A percentile compares a stretch with the other conserved stretches of the same genome.
phyloP scores from a whole-genome alignment of 78 protist genomes.

The Pigoraptor vietnamica region DNA sequence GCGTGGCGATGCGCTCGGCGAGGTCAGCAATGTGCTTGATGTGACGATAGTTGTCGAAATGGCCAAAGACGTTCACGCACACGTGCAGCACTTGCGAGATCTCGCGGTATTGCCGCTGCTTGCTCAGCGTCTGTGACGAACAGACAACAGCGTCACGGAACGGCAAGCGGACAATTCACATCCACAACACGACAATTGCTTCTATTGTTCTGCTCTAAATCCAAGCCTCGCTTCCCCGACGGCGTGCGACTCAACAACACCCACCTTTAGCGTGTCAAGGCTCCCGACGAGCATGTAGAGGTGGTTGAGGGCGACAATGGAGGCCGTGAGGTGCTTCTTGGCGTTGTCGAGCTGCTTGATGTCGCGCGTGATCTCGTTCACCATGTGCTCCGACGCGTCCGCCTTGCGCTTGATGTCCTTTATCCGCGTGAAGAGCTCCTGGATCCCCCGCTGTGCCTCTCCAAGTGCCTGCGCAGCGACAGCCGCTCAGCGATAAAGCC shows the following conservation, averaged over 20 bases:
- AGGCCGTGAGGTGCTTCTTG: slow-evolving; percentile 67
- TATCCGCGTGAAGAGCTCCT: slow-evolving; percentile 59
- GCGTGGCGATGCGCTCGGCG: background rate
- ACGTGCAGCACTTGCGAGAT: slow-evolving; percentile 13
- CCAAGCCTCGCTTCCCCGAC: too few species aligned
- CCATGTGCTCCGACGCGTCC: slow-evolving; percentile 70
- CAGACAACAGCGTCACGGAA: background rate
- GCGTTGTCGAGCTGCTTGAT: slow-evolving; percentile 82
- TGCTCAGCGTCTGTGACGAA: background rate
- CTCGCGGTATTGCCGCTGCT: slow-evolving; percentile 9
- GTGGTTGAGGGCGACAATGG: slow-evolving; percentile 66
- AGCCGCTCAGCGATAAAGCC: background rate
- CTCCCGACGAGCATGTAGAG: slow-evolving; percentile 63
- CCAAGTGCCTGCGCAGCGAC: background rate
- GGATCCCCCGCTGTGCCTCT: background rate
- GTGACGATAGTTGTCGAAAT: slow-evolving; percentile 14
- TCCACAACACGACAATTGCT: background rate
- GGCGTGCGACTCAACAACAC: background rate
- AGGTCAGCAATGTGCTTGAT: slow-evolving; percentile 4
- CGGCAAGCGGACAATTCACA: too few species aligned
- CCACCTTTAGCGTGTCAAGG: background rate
- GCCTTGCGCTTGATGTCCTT: slow-evolving; percentile 62
- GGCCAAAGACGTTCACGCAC: slow-evolving; percentile 10
- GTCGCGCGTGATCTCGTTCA: slow-evolving; percentile 76
- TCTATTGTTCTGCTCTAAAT: background rate